These are phyloP conservation scores for Scopulariopsis brevicaulis DNA, from an alignment of 2,329 filamentous ascomycete species.

Conservation along the genomic window DNA sequence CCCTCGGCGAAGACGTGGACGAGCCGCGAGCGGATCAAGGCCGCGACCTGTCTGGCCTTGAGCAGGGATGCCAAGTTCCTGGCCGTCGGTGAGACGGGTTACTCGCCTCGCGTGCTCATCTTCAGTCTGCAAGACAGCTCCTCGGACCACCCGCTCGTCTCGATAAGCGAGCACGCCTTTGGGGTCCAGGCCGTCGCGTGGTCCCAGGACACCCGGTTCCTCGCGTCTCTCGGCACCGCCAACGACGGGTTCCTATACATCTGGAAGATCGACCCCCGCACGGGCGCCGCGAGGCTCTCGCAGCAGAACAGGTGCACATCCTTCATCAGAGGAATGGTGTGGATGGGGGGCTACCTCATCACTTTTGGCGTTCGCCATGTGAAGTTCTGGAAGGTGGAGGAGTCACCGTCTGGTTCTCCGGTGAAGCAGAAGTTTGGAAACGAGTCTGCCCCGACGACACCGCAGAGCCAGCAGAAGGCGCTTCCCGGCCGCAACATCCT, in stretches of 20 bases:
- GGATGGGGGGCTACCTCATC: constrained; percentile 75
- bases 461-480: constrained; percentile 37
- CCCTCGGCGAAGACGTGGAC: constrained; percentile 65
- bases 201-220: constrained; percentile 73
- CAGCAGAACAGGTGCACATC: constrained; percentile 88
- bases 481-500: constrained; percentile 80
- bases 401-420: constrained; percentile 46
- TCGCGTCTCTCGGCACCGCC: constrained; percentile 77
- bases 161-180: constrained; percentile 80
- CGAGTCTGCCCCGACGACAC: constrained; percentile 18
- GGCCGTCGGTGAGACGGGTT: constrained; percentile 91
- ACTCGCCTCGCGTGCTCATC: constrained; percentile 80
- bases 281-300: constrained; percentile 67
- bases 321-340: constrained; percentile 74
- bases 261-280: constrained; percentile 77
- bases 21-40: constrained; percentile 85
- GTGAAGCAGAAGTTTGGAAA: constrained; percentile 45
- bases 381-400: constrained; percentile 85
- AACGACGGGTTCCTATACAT: constrained; percentile 94
- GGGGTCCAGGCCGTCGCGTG: constrained; percentile 84
- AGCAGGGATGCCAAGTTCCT: constrained; percentile 80
- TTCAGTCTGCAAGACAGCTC: constrained; percentile 76
- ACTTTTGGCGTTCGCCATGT: constrained; percentile 86
- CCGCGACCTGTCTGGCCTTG: constrained; percentile 80
- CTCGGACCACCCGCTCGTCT: constrained; percentile 71